These are phyloP conservation scores for Pseudoscleropodium purum DNA, from an alignment of 225 moss, liverwort and hornwort genomes.

Conservation along the genomic window DNA sequence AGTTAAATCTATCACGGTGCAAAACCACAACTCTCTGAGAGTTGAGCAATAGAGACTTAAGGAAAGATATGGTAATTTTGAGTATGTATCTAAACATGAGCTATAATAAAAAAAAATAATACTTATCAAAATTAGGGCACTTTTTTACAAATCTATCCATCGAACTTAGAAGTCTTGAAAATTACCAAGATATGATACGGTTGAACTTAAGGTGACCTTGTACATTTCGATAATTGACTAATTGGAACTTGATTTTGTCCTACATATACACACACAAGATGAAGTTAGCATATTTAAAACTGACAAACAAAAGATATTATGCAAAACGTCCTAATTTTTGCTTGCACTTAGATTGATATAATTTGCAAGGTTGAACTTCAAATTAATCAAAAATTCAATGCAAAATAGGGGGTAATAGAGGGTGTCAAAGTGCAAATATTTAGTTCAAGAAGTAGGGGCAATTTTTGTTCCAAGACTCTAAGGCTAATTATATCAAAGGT, in stretches of 20 bases:
- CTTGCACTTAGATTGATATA: neutral
- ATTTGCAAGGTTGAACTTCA: neutral
- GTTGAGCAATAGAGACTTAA: neutral
- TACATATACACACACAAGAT: constrained; percentile 1
- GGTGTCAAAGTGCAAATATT: neutral
- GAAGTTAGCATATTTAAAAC: neutral
- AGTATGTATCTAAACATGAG: neutral
- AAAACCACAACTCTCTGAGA: neutral
- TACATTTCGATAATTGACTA: constrained; percentile 67
- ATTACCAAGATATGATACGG: constrained; percentile 76
- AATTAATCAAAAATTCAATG: neutral
- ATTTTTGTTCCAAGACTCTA: neutral
- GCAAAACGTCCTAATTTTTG: neutral
- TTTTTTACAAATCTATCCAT: neutral
- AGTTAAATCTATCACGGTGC: neutral
- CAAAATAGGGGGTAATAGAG: neutral
- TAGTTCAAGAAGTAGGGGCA: neutral
- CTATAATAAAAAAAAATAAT: neutral
- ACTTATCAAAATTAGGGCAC: neutral
- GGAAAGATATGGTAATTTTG: neutral
- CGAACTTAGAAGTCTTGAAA: neutral
- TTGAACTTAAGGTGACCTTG: constrained; percentile 51
- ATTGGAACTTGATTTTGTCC: constrained; percentile 52
- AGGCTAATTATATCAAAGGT: no score
- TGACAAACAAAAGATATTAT: no score